Conservation (phyloP, 2,329 filamentous ascomycete genomes). For the Aspergillus terreus region DNA sequence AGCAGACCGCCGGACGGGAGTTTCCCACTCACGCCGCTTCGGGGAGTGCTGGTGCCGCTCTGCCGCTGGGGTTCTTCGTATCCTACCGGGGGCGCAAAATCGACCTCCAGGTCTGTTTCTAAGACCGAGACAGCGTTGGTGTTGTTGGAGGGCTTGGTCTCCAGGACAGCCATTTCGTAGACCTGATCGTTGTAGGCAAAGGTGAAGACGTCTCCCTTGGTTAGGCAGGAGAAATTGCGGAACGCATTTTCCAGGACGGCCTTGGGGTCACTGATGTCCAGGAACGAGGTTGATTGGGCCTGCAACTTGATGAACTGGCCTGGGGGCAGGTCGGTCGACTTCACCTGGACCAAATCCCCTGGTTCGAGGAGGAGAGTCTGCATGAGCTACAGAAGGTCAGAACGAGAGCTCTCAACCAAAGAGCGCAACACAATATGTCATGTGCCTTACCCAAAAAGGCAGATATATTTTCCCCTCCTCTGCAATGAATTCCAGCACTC, state of each 20-base stretch:
- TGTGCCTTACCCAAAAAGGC: constrained; percentile 74
- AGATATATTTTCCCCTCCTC: constrained; percentile 96
- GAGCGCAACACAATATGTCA: background rate
- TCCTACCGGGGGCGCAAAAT: constrained; percentile 89
- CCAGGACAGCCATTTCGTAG: constrained; percentile 88
- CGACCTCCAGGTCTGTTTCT: constrained; percentile 93
- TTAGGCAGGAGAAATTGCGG: constrained; percentile 89
- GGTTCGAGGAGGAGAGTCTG: constrained; percentile 82
- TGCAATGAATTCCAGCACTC: constrained; percentile 94
- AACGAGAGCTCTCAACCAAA: background rate
- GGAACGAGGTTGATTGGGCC: constrained; percentile 86
- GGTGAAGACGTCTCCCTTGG: constrained; percentile 90
- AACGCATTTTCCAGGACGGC: constrained; percentile 96
- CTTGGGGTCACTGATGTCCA: constrained; percentile 96
- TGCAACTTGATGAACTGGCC: constrained; percentile 95
- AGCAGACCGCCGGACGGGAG: constrained; percentile 69
- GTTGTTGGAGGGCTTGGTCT: constrained; percentile 80
- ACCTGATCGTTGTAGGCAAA: constrained; percentile 95
- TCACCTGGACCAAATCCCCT: constrained; percentile 90
- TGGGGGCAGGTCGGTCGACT: constrained; percentile 86
- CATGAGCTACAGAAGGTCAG: constrained; percentile 68
- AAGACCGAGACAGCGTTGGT: constrained; percentile 87
- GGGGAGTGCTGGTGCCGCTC: constrained; percentile 84
- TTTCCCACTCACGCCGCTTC: constrained; percentile 59
- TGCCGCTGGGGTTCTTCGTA: constrained; percentile 80